Base-by-base conservation (phyloP, 805 yeast genomes). In the Ogataea methylovora region DNA sequence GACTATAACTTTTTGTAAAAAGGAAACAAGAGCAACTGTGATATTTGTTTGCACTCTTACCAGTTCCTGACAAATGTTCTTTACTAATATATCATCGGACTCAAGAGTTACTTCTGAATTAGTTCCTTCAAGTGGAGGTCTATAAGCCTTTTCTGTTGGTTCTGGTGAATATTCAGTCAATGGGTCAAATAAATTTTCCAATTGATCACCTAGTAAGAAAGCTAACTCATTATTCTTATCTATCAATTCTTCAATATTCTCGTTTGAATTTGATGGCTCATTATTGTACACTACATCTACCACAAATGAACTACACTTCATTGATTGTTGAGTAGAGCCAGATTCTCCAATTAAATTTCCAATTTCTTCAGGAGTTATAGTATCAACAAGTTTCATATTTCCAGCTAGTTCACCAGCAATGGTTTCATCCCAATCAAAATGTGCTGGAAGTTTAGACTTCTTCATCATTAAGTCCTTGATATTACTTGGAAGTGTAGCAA, bases 141-240 rank as follows among this genome's bases (percentile, higher is more conserved):
- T 65, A 51, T 90, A 88, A 2, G 72, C 65, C 38, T 71, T 65
- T 40, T 82, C 90, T 25, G 94, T 75, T 21, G 79, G 76, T 55
- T 90, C 96, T 0, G 97, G 97, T 0, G 94, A 84, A 53, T 90
- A 90, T 56, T 88, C 97, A 5, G 84, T 69, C 35, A 87, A 59
- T 1, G 97, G 95, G 49, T 90, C 94, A 56, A 90, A 90, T 25
- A 90, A 58, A 45, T 82, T 90, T 43, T 88, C 96, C 27, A 85
- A 60, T 54, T 88, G 97, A 27, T 79, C 79, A 1, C 97, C 97
- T 5, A 90, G 58, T 24, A 81, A 54, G 40, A 69, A 80, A 0
- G 87, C 96, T 15, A 90, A 54, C 38, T 68, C 74, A 49, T 88
- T 87, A 55, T 88, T 90, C n/a, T 71, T 62, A 49, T 88, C 87